Percentiles rank a stretch among this genome's conserved stretches.
phyloP scores from a whole-genome alignment of 1,284 basidiomycete genomes.

The Puccinia polysora region DNA sequence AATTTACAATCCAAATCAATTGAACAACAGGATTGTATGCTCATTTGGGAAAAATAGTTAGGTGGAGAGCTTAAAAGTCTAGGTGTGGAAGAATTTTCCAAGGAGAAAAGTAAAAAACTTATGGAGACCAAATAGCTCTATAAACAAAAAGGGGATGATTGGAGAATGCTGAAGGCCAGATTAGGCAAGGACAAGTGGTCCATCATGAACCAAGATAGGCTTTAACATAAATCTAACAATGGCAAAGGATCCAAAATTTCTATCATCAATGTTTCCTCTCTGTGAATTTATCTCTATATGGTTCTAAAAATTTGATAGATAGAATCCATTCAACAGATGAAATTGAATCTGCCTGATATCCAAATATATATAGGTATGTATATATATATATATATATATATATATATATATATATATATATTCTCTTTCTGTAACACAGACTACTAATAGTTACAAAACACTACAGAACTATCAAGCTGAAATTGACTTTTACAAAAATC shows the following conservation, averaged over 20 bases:
- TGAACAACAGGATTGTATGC: constrained; percentile 72
- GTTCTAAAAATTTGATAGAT: too few relatives aligned
- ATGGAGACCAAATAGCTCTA: constrained; percentile 62
- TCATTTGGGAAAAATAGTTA: constrained; percentile 74
- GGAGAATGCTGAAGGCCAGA: constrained; percentile 71
- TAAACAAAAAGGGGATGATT: constrained; percentile 65
- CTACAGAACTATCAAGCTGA: constrained; percentile 34
- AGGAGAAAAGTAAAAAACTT: constrained; percentile 72
- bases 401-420: too few relatives aligned
- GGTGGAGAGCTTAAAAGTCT: constrained; percentile 70
- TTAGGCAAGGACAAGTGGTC: constrained; percentile 79
- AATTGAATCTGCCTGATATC: too few relatives aligned
- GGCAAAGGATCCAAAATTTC: constrained; percentile 3
- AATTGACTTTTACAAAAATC: constrained; percentile 19
- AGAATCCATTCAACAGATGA: too few relatives aligned
- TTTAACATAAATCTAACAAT: constrained; percentile 5
- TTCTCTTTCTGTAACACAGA: background rate
- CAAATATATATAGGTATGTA: background rate
- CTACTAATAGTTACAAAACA: constrained; percentile 24
- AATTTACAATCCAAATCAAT: constrained; percentile 80
- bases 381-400: too few relatives aligned
- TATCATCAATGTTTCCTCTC: constrained; percentile 16
- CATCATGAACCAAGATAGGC: constrained; percentile 76
- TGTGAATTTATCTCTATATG: background rate
- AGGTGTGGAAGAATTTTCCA: constrained; percentile 68